Base-by-base conservation (phyloP, 1,284 basidiomycete genomes). In the Marasmius oreades region DNA sequence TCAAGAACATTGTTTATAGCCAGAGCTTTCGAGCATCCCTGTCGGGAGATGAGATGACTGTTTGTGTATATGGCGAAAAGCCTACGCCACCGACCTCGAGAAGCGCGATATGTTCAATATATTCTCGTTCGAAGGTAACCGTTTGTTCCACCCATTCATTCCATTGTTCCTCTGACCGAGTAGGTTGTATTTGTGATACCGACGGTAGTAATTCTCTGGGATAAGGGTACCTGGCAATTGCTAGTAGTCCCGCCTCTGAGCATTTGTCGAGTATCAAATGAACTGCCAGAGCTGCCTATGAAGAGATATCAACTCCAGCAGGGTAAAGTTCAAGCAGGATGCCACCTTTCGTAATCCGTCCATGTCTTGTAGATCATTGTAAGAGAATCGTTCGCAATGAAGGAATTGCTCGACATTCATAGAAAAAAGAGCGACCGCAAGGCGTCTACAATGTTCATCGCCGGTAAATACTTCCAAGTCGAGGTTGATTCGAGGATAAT, bases 361-460 rank as follows among this genome's bases (percentile, higher is more conserved):
- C 14, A 37, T 24, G 11, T 11, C 2, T 51, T 18, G 34, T n/a
- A 44, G 33, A 18, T 18, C 39, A 18, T 16, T 28, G 23, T 18
- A 57, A n/a, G 11, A 57, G 11, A 33, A 58, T 53, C 10, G 16
- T 28, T 22, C 55, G 28, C 28, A 31, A 31, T 10, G 20, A 5
- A 55, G 52, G 16, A 51, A 44, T 22, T 54, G 57, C 36, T 44
- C 20, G 14, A 28, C 45, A 28, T 52, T 37, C 33, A 55, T 31
- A 7, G 57, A 54, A 37, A 61, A 61, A 14, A 47, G 52, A 3
- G 57, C 51, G 7, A 61, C 53, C 26, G 59, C 56, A n/a, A 61
- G 23, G n/a, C 51, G 51, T 20, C 45, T 47, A 18, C 47, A 48
- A 28, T 58, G 37, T 16, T 55, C 51, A 34, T 58, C 52, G 31